Conservation (phyloP, 495 filamentous ascomycete genomes). For the Hypoxylon rickii region DNA sequence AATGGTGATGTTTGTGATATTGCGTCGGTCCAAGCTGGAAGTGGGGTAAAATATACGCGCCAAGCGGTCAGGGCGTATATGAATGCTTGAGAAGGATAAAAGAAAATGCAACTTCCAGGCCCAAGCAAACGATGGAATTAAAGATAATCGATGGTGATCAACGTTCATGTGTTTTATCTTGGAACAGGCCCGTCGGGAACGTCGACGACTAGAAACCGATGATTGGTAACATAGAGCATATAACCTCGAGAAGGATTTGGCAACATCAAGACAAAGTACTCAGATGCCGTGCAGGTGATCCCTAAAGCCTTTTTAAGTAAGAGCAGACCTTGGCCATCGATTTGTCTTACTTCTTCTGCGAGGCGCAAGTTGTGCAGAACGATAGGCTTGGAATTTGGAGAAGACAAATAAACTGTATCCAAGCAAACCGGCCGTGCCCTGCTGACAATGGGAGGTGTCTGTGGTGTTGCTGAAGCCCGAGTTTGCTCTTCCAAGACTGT, state of each 20-base stretch:
- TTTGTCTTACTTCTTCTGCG: slow-evolving; percentile 25
- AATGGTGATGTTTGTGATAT: slow-evolving; percentile 16
- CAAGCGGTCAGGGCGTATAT: slow-evolving; percentile 5
- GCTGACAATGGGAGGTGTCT: slow-evolving; percentile 4
- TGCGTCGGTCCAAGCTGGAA: not conserved
- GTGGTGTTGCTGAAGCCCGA: not conserved
- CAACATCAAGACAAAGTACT: slow-evolving; percentile 16
- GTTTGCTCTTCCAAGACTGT: slow-evolving; percentile 1
- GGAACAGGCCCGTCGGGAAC: slow-evolving; percentile 1
- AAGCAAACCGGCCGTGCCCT: not conserved
- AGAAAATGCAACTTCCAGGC: slow-evolving; percentile 2
- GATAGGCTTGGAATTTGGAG: not conserved
- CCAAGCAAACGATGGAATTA: slow-evolving; percentile 7
- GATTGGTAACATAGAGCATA: slow-evolving; percentile 6
- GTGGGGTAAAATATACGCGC: slow-evolving; percentile 8
- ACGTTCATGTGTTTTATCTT: not conserved
- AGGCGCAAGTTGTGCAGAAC: slow-evolving; percentile 5
- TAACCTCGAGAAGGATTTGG: slow-evolving; percentile 4
- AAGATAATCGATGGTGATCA: slow-evolving; percentile 10
- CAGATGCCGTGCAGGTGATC: slow-evolving; percentile 14
- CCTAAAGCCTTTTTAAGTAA: not conserved
- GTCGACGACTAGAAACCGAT: not conserved
- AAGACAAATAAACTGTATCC: slow-evolving; percentile 1
- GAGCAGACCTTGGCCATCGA: slow-evolving; percentile 8
- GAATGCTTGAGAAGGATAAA: slow-evolving; percentile 4